Evolutionary conservation across 129 eudicot genomes (phyloP), one percentile per base, ranked within the genome.

Genomic region (Ambrosia trifida): DNA sequence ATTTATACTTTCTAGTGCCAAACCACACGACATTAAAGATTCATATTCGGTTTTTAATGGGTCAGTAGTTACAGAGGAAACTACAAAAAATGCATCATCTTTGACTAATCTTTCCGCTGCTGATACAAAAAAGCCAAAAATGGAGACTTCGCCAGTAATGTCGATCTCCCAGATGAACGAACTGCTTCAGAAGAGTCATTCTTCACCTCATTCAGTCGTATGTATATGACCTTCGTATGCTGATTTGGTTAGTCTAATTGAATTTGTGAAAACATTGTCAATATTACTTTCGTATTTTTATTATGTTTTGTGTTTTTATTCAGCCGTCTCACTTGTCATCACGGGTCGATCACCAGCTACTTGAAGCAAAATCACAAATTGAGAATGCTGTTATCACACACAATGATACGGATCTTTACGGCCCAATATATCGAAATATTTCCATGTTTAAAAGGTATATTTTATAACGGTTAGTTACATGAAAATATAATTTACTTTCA

Each of bases 141-240:
- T 16, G 46, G 61, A 70, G 36, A 20, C 17, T 33, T 65, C 63
- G 57, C 67, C 77, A 35, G 79, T 83, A 31, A 51, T 84, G 71
- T 70, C 89, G 30, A 78, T 89, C 64, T 80, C 88, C 4, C 63
- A 82, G 82, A 89, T 86, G 96, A 77, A 70, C 62, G 83, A 84
- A 17, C 7, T 80, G 51, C 84, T 89, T 82, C 71, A 64, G 50
- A 68, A 52, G 66, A 80, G 81, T 75, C 80, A 10, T 35, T 52
- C 58, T 36, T 69, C 79, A 8, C 75, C 62, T 36, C 73, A 69
- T 54, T 79, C 82, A 75, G 78, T 65, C 68, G 96, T 82, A 86
- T 72, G 82, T 82, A 45, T 56, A 70, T 63, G 70, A 76, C 54
- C 50, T 62, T 69, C 69, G 18, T 45, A 72, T 50, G 19, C 60